Percentiles rank a stretch among this genome's conserved stretches.
Evolutionary conservation across 192 early-diverging fungal species (phyloP).

Genomic region (Entophlyctis luteolus): DNA sequence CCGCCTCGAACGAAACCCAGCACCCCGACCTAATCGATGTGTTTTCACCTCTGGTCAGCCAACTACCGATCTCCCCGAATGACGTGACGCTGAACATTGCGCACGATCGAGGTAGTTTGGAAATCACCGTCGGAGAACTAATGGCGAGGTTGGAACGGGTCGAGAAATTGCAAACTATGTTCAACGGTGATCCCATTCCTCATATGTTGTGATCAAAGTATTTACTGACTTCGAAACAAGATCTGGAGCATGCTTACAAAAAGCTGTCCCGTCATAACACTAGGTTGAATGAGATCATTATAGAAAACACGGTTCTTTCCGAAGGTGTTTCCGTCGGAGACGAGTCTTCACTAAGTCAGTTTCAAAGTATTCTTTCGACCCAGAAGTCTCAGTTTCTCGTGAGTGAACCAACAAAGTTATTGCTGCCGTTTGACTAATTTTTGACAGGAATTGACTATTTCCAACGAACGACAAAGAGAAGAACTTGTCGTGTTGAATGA

Average conservation of each 20-base stretch:
- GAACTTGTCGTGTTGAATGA: no score
- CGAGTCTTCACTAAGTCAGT: neutral
- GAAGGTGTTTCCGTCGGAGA: constrained; percentile 14
- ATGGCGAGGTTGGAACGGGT: constrained; percentile 14
- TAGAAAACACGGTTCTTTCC: neutral
- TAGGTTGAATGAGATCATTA: constrained; percentile 2
- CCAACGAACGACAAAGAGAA: no score
- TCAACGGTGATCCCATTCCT: constrained; percentile 2
- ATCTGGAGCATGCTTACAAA: constrained; percentile 16
- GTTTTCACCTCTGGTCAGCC: neutral
- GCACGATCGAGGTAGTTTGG: constrained; percentile 2
- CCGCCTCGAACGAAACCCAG: neutral
- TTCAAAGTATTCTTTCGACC: neutral
- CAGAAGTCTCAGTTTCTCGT: no score
- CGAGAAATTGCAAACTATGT: constrained; percentile 18
- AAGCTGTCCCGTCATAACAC: constrained; percentile 2
- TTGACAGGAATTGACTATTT: no score
- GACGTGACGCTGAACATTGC: constrained; percentile 1
- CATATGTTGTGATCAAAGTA: neutral
- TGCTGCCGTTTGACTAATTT: no score
- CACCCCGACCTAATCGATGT: neutral
- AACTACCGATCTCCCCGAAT: neutral
- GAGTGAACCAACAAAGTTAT: no score
- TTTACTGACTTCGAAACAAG: neutral
- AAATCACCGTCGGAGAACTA: constrained; percentile 1